These are phyloP conservation scores for Fusarium nelsonii DNA, from an alignment of 2,329 filamentous ascomycete genomes.

Conservation along the genomic window DNA sequence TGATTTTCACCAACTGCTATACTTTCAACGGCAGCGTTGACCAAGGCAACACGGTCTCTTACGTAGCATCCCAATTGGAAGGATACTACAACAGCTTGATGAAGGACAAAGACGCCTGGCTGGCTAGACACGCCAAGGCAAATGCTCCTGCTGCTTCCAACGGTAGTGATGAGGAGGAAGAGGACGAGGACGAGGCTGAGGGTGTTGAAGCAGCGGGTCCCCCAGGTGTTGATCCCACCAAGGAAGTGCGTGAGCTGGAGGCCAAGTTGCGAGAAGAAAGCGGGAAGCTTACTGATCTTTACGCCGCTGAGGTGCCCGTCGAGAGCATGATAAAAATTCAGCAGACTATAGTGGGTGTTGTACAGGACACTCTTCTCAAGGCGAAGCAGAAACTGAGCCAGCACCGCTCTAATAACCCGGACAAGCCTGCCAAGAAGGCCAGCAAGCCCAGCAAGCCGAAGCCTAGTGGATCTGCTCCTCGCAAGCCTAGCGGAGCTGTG, in stretches of 20 bases:
- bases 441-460: conserved; percentile 70
- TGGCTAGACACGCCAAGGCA: conserved; percentile 76
- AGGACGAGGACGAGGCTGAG: conserved; percentile 76
- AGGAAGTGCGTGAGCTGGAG: conserved; percentile 64
- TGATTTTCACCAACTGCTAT: conserved; percentile 91
- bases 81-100: conserved; percentile 81
- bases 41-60: conserved; percentile 76
- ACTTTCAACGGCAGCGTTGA: conserved; percentile 79
- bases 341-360: conserved; percentile 71
- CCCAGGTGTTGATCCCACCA: conserved; percentile 57
- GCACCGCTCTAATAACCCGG: conserved; percentile 59
- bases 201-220: conserved; percentile 59
- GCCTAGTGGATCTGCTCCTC: conserved; percentile 52
- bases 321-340: conserved; percentile 67
- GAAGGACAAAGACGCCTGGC: conserved; percentile 83
- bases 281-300: conserved; percentile 66
- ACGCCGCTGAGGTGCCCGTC: conserved; percentile 64
- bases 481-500: conserved; percentile 58
- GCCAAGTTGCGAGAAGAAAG: conserved; percentile 68
- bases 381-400: conserved; percentile 75
- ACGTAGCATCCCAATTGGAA: conserved; percentile 78
- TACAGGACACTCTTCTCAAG: conserved; percentile 79
- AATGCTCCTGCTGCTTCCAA: conserved; percentile 71
- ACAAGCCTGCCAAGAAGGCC: conserved; percentile 70
- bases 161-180: conserved; percentile 72